phyloP scores from a whole-genome alignment of 164 flowering plant genomes.

The Vitis rupestris region DNA sequence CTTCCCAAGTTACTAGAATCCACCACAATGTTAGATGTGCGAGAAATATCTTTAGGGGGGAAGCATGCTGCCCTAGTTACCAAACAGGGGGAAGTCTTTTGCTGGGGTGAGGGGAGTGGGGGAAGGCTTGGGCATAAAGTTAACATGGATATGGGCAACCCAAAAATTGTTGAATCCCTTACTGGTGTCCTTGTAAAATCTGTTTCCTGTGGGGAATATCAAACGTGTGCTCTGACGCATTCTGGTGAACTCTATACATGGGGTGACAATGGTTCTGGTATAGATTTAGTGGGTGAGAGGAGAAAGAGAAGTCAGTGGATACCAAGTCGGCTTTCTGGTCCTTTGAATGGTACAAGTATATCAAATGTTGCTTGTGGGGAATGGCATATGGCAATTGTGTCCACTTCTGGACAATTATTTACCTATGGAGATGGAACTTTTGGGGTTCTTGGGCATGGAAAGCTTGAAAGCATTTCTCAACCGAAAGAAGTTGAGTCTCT shows the following conservation, averaged over 20 bases:
- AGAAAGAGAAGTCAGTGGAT: constrained; percentile 39
- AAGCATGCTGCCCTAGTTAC: constrained; percentile 71
- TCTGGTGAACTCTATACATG: constrained; percentile 66
- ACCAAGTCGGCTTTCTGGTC: constrained; percentile 44
- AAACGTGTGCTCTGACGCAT: constrained; percentile 57
- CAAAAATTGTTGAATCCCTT: constrained; percentile 58
- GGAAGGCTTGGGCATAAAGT: constrained; percentile 67
- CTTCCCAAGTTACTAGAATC: constrained; percentile 61
- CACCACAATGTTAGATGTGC: constrained; percentile 44
- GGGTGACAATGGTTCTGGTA: constrained; percentile 44
- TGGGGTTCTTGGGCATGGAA: constrained; percentile 82
- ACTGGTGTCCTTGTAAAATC: constrained; percentile 31
- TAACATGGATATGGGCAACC: constrained; percentile 42
- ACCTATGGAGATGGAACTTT: constrained; percentile 79
- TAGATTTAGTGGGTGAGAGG: constrained; percentile 20
- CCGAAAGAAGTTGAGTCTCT: constrained; percentile 71
- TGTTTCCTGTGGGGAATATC: constrained; percentile 62
- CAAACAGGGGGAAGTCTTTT: constrained; percentile 61
- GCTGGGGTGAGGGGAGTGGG: constrained; percentile 66
- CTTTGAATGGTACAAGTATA: constrained; percentile 40
- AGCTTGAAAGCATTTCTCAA: constrained; percentile 33
- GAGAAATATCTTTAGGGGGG: constrained; percentile 47
- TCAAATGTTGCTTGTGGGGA: constrained; percentile 61
- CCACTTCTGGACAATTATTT: constrained; percentile 57
- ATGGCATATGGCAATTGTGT: constrained; percentile 67